Evolutionary conservation across 345 rosid genomes (phyloP), one percentile per base, ranked within the genome.

Genomic region (Syzygium aromaticum): DNA sequence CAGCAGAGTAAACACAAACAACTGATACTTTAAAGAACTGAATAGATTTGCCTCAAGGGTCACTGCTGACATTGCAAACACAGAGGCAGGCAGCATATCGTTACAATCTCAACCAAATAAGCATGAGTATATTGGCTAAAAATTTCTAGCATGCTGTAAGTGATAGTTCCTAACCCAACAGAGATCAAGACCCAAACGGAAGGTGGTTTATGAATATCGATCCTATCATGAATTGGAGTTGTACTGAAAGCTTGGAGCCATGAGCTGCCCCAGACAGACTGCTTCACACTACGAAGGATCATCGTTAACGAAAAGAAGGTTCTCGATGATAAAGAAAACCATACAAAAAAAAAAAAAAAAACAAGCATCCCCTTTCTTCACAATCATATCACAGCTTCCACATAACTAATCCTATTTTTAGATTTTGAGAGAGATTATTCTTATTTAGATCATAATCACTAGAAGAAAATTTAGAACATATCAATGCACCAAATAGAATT

Each of bases 81-180:
- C n/a, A 56, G 5, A 56, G 23, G 61, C 0, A 56, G n/a, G n/a
- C 23, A 56, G 5, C 2, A 56, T 23, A 22, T 56, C 61, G 9
- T 3, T 56, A 22, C 61, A 1, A 22, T 6, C 61, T 22, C 5
- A 56, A 56, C 61, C 61, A 56, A 56, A 9, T 11, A 56, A 56
- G 1, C 2, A 56, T 13, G 13, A 52, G 61, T 56, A 23, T 0
- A 23, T 56, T 23, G 61, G 61, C 61, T 56, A 56, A 19, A 2
- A 9, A 1, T 0, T 56, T 23, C 1, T 9, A 3, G n/a, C 61
- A 23, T 7, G 61, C 61, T 23, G 23, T 9, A 8, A 56, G 0
- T 56, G 4, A 56, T 23, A 23, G 2, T 23, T 56, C 61, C 61
- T 56, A 23, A 56, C n/a, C 61, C 13, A 56, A 27, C n/a, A 23